Percentiles rank a stretch among this genome's conserved stretches.
Conservation (phyloP, 371 early-diverging fungal species). For the Mucor racemosus region DNA sequence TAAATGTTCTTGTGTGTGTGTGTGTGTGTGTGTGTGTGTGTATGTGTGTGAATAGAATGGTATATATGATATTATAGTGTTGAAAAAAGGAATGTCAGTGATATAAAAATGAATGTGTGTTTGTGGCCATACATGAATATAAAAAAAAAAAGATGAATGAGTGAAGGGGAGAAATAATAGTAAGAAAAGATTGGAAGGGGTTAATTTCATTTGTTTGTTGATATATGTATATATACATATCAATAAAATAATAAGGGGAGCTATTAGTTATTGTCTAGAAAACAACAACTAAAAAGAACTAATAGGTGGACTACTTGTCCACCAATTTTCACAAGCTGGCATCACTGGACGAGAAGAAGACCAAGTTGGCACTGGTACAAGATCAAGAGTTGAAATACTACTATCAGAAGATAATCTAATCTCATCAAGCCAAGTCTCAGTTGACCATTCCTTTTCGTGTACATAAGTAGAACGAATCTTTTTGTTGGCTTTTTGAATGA, state of each 20-base stretch:
- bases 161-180: not conserved
- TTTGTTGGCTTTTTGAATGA: slow-evolving; percentile 21
- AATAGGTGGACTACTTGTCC: slow-evolving; percentile 20
- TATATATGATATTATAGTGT: not conserved
- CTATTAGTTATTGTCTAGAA: not conserved
- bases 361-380: not conserved
- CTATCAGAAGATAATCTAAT: slow-evolving; percentile 12
- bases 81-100: slow-evolving; percentile 1
- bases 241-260: not conserved
- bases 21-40: not conserved
- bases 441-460: slow-evolving; percentile 7
- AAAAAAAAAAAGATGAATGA: not conserved
- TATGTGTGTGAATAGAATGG: not conserved
- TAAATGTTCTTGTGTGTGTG: not conserved
- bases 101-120: not conserved
- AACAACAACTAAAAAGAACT: slow-evolving; percentile 8
- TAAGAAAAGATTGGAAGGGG: not conserved
- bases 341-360: slow-evolving; percentile 1
- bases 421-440: slow-evolving; percentile 18
- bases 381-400: slow-evolving; percentile 6
- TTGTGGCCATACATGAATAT: not conserved
- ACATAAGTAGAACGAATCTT: slow-evolving; percentile 10
- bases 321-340: slow-evolving; percentile 21
- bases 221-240: slow-evolving; percentile 5
- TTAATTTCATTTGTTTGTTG: not conserved